phyloP scores from a whole-genome alignment of 371 early-diverging fungal genomes.

The Saksenaea vasiformis region DNA sequence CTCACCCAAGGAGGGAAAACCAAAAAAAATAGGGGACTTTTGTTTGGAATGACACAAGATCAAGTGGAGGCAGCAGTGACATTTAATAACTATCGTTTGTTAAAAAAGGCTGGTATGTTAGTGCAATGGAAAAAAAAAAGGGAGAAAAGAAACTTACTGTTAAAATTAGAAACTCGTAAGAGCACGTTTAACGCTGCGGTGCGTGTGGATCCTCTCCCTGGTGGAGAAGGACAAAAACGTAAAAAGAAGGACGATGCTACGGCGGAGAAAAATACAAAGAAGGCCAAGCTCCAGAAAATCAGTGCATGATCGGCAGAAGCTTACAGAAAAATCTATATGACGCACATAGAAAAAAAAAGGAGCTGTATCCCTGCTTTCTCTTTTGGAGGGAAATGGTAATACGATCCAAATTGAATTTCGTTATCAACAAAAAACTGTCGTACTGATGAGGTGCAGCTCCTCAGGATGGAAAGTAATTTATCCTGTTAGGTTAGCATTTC shows the following conservation, averaged over 20 bases:
- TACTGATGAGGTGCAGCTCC: no score
- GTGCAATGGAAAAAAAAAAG: not conserved
- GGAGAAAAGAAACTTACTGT: not conserved
- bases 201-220: conserved; percentile 38
- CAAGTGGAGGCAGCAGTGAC: conserved; percentile 38
- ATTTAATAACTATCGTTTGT: conserved; percentile 29
- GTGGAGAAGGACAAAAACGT: conserved; percentile 27
- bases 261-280: conserved; percentile 19
- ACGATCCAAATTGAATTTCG: no score
- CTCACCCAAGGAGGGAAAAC: not conserved
- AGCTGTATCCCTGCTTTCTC: no score
- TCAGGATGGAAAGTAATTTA: no score
- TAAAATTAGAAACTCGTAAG: conserved; percentile 57
- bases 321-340: not conserved
- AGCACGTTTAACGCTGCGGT: conserved; percentile 56
- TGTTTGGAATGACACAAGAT: conserved; percentile 42
- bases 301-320: conserved; percentile 1
- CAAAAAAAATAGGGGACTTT: conserved; percentile 23
- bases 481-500: no score
- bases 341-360: not conserved
- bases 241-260: conserved; percentile 20
- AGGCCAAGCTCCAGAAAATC: conserved; percentile 15
- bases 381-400: no score
- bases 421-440: no score
- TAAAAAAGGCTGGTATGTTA: conserved; percentile 44